Evolutionary conservation across 1,284 basidiomycete species (phyloP).

Genomic region (Porodaedalea pini): DNA sequence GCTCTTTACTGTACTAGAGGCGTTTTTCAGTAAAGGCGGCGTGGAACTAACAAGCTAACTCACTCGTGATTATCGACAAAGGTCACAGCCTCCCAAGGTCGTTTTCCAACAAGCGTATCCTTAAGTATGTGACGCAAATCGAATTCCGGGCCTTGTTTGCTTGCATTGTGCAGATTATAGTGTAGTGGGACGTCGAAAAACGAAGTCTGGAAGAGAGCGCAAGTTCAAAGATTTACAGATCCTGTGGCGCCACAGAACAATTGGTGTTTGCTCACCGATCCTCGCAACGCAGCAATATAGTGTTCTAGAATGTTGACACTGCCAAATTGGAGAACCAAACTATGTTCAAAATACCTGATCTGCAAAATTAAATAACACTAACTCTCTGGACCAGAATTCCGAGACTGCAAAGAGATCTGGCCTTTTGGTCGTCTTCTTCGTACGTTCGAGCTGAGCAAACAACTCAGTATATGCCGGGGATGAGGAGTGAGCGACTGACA

Average conservation of each 20-base stretch:
- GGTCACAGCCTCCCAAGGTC: constrained; percentile 71
- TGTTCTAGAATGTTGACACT: constrained; percentile 7
- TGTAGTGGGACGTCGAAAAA: constrained; percentile 82
- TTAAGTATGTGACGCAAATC: constrained; percentile 65
- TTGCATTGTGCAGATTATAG: constrained; percentile 65
- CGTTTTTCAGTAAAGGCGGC: constrained; percentile 6
- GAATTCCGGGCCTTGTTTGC: constrained; percentile 52
- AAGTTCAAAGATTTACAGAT: not conserved
- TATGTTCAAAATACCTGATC: not conserved
- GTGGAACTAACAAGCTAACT: constrained; percentile 28
- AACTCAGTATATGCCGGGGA: not conserved
- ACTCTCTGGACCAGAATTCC: constrained; percentile 65
- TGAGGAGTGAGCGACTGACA: constrained; percentile 39
- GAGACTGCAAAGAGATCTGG: constrained; percentile 65
- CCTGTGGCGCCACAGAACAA: not conserved
- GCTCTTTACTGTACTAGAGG: constrained; percentile 48
- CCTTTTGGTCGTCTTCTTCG: constrained; percentile 42
- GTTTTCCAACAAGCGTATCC: constrained; percentile 50
- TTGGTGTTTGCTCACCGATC: constrained; percentile 43
- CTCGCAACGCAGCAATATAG: constrained; percentile 58
- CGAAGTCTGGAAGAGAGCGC: constrained; percentile 44
- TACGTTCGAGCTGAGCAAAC: constrained; percentile 45
- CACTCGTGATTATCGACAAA: constrained; percentile 86
- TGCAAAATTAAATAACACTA: constrained; percentile 26
- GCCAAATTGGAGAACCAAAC: too few species aligned